phyloP scores from a whole-genome alignment of 495 filamentous ascomycete genomes.

The Tuber magnatum region DNA sequence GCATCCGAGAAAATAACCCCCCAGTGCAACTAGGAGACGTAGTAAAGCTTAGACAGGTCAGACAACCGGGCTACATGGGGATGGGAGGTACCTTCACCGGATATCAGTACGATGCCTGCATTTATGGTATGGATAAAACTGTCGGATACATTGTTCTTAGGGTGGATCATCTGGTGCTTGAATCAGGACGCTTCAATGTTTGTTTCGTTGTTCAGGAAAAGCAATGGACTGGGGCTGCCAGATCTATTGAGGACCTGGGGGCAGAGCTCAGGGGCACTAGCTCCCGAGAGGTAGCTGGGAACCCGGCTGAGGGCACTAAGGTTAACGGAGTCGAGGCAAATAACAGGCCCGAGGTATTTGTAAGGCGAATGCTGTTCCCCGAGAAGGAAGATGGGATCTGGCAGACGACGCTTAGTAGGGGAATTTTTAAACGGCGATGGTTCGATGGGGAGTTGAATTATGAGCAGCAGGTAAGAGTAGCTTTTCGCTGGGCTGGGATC shows the following conservation, averaged over 20 bases:
- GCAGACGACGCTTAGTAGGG: conserved; percentile 44
- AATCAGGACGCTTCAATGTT: conserved; percentile 44
- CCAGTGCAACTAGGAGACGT: conserved; percentile 45
- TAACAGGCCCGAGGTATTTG: conserved; percentile 38
- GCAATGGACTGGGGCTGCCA: conserved; percentile 32
- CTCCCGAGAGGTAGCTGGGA: conserved; percentile 30
- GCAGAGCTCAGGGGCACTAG: conserved; percentile 31
- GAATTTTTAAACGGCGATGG: conserved; percentile 37
- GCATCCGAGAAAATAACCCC: conserved; percentile 46
- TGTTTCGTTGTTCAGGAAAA: conserved; percentile 40
- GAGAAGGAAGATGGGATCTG: conserved; percentile 42
- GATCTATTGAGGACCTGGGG: conserved; percentile 39
- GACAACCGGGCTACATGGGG: conserved; percentile 22
- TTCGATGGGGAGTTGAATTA: conserved; percentile 48
- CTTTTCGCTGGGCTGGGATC: conserved; percentile 20
- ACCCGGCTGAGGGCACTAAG: conserved; percentile 31
- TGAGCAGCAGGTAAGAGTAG: conserved; percentile 46
- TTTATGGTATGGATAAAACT: conserved; percentile 43
- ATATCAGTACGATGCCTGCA: conserved; percentile 41
- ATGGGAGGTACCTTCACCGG: conserved; percentile 31
- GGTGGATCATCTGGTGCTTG: conserved; percentile 40
- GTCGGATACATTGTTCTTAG: conserved; percentile 40
- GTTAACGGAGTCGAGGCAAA: conserved; percentile 18
- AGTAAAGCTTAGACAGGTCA: conserved; percentile 46
- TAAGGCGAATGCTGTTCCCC: conserved; percentile 50